phyloP scores from a whole-genome alignment of 2,329 filamentous ascomycete genomes.

The Epichloe coenophiala region DNA sequence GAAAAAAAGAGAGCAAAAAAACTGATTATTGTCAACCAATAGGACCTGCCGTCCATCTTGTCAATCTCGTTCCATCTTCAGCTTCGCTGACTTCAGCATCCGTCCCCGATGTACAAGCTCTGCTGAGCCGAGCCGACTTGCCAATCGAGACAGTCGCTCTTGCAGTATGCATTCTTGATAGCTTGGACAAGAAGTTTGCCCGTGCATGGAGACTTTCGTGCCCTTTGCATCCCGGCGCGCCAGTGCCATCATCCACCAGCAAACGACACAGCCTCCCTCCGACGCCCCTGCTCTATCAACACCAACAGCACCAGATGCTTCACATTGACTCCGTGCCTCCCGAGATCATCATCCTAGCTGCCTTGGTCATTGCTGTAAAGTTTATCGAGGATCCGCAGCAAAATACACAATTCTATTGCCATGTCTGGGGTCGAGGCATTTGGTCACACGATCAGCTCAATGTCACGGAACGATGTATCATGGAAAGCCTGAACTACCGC shows the following conservation, averaged over 20 bases:
- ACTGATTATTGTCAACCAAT: background rate
- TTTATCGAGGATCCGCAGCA: conserved; percentile 48
- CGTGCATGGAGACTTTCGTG: conserved; percentile 47
- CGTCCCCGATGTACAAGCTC: conserved; percentile 43
- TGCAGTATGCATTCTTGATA: conserved; percentile 53
- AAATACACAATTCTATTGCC: conserved; percentile 37
- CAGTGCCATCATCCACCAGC: conserved; percentile 10
- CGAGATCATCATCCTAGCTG: conserved; percentile 49
- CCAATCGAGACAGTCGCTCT: conserved; percentile 49
- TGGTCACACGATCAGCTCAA: conserved; percentile 53
- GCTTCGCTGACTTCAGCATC: conserved; percentile 47
- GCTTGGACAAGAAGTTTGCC: conserved; percentile 48
- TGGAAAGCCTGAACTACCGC: conserved; percentile 50
- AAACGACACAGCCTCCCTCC: conserved; percentile 38
- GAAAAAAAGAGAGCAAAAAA: too few relatives aligned
- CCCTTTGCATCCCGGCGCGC: conserved; percentile 27
- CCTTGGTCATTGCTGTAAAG: conserved; percentile 51
- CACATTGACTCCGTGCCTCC: conserved; percentile 49
- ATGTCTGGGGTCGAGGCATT: conserved; percentile 37
- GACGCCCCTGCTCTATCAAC: conserved; percentile 19
- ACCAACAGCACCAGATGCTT: conserved; percentile 36
- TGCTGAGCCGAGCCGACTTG: conserved; percentile 43
- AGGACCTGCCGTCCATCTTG: conserved; percentile 54
- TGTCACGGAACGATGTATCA: conserved; percentile 47
- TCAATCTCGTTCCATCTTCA: conserved; percentile 50